phyloP scores from a whole-genome alignment of 495 filamentous ascomycete genomes.

The Penicillium samsonianum region DNA sequence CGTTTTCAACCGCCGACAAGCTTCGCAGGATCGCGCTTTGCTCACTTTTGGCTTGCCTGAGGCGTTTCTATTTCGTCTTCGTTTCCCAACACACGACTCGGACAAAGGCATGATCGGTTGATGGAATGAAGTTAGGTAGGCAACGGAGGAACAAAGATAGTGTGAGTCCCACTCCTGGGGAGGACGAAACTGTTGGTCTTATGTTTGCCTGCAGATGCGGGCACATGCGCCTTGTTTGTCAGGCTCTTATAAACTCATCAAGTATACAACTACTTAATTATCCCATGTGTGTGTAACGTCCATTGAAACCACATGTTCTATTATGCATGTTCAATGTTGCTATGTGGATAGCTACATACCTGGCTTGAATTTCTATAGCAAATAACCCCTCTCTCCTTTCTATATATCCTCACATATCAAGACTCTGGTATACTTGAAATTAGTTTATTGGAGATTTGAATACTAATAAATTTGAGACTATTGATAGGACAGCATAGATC shows the following conservation, averaged over 20 bases:
- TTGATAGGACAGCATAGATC: not conserved
- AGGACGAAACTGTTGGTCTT: not conserved
- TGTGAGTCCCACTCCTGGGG: not conserved
- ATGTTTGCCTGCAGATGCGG: not conserved
- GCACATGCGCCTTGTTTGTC: not conserved
- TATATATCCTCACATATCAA: not conserved
- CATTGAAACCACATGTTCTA: not conserved
- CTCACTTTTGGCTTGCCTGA: conserved; percentile 5
- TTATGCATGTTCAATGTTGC: not conserved
- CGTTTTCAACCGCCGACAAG: conserved; percentile 24
- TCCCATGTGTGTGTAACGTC: not conserved
- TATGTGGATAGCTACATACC: not conserved
- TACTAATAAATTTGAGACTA: too few species aligned
- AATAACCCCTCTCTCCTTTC: not conserved
- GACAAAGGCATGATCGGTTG: not conserved
- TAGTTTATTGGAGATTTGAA: not conserved
- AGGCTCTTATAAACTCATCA: not conserved
- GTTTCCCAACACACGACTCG: not conserved
- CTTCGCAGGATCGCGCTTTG: conserved; percentile 21
- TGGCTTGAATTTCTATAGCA: not conserved
- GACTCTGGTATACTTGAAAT: not conserved
- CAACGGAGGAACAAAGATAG: not conserved
- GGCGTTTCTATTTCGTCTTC: not conserved
- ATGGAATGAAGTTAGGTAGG: not conserved
- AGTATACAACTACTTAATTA: not conserved